phyloP scores from a whole-genome alignment of 306 rosid genomes.

The Prinsepia uniflora region DNA sequence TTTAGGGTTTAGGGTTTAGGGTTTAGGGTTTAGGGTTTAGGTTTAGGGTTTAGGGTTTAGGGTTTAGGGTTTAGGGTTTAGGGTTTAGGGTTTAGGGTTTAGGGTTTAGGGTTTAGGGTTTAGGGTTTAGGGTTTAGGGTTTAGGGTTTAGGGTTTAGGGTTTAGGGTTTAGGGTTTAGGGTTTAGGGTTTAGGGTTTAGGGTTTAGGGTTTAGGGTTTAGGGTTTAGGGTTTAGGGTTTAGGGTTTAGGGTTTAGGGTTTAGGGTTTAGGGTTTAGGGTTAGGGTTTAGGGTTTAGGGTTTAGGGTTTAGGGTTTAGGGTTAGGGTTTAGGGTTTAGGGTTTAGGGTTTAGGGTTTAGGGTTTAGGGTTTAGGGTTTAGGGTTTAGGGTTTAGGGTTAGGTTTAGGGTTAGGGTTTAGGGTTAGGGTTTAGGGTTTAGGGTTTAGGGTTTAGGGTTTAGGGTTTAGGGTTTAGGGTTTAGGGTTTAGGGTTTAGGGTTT shows the following conservation, averaged over 20 bases:
- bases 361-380: conserved; percentile 14
- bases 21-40: conserved; percentile 13
- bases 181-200: conserved; percentile 14
- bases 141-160: conserved; percentile 22
- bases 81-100: conserved; percentile 17
- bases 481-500: conserved; percentile 30
- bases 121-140: conserved; percentile 16
- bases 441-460: conserved; percentile 26
- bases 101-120: conserved; percentile 22
- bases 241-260: conserved; percentile 18
- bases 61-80: conserved; percentile 20
- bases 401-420: conserved; percentile 18
- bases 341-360: conserved; percentile 20
- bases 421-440: conserved; percentile 26
- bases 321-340: conserved; percentile 24
- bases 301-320: conserved; percentile 10
- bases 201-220: conserved; percentile 20
- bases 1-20: conserved; percentile 21
- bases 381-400: conserved; percentile 20
- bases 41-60: conserved; percentile 10
- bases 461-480: conserved; percentile 19
- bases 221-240: conserved; percentile 22
- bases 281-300: conserved; percentile 18
- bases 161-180: conserved; percentile 21
- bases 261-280: conserved; percentile 14